Conservation (phyloP, 2,329 filamentous ascomycete genomes). For the Mycogone perniciosa region DNA sequence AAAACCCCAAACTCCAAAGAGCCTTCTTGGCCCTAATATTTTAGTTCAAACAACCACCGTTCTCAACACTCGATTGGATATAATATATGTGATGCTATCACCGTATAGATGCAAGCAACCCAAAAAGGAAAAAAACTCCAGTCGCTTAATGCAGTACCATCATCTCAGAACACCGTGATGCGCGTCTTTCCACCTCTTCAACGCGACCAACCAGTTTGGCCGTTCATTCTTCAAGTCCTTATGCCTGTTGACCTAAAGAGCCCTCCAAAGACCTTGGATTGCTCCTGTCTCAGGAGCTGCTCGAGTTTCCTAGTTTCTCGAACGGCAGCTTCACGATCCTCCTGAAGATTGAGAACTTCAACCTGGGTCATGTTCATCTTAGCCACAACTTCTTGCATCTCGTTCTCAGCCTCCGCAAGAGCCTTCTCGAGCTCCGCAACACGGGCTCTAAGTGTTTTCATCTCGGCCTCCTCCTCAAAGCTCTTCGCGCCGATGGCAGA, state of each 20-base stretch:
- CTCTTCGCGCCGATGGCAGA: constrained; percentile 55
- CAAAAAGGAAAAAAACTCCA: constrained; percentile 28
- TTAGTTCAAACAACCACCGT: neutral
- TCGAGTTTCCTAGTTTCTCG: constrained; percentile 65
- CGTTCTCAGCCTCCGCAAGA: constrained; percentile 50
- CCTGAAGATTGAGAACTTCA: constrained; percentile 73
- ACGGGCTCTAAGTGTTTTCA: constrained; percentile 67
- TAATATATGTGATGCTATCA: constrained; percentile 10
- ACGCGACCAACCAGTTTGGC: neutral
- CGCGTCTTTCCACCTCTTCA: neutral
- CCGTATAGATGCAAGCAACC: constrained; percentile 15
- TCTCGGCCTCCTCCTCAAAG: constrained; percentile 66
- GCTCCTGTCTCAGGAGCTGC: constrained; percentile 57
- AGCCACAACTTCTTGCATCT: constrained; percentile 77
- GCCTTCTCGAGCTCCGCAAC: constrained; percentile 83
- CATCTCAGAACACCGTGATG: neutral
- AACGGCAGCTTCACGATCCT: constrained; percentile 67
- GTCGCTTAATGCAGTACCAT: constrained; percentile 31
- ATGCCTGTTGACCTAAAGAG: constrained; percentile 5
- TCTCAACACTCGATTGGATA: neutral
- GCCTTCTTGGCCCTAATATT: neutral
- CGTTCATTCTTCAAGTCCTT: neutral
- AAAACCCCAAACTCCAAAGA: constrained; percentile 4
- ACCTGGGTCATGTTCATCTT: constrained; percentile 78
- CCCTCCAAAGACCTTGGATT: constrained; percentile 39